These are phyloP conservation scores for Jatropha curcas DNA, from an alignment of 345 rosid genomes.

Conservation along the genomic window DNA sequence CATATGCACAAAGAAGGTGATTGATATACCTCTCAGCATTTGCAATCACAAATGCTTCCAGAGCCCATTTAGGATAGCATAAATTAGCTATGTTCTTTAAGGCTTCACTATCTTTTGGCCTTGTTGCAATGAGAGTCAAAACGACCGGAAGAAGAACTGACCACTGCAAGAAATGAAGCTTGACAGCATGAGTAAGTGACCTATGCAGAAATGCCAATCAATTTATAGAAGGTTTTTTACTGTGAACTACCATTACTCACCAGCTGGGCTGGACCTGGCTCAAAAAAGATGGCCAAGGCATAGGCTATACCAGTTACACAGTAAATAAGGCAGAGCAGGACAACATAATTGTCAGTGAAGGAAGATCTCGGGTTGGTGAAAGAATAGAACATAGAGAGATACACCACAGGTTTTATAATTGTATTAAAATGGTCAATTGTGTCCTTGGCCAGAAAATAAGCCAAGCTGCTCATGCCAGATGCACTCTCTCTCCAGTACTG, in stretches of 20 bases:
- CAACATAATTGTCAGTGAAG: constrained; percentile 69
- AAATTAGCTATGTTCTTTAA: constrained; percentile 48
- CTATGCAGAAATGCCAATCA: neutral
- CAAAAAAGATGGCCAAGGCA: constrained; percentile 77
- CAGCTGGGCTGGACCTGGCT: constrained; percentile 85
- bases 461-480: constrained; percentile 91
- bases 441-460: constrained; percentile 92
- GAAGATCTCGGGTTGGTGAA: constrained; percentile 88
- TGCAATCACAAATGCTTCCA: constrained; percentile 78
- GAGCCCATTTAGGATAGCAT: constrained; percentile 90
- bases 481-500: constrained; percentile 96
- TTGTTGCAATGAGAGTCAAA: constrained; percentile 84
- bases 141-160: constrained; percentile 96
- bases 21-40: constrained; percentile 66
- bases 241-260: constrained; percentile 45
- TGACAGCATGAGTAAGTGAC: constrained; percentile 14
- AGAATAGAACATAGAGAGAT: constrained; percentile 89
- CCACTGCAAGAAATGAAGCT: constrained; percentile 54
- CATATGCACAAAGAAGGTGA: neutral
- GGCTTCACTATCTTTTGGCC: constrained; percentile 33
- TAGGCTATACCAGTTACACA: constrained; percentile 95
- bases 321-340: constrained; percentile 86
- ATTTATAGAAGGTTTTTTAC: neutral
- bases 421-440: constrained; percentile 79
- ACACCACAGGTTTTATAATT: constrained; percentile 79